Evolutionary conservation across 2,329 filamentous ascomycete genomes (phyloP).

Genomic region (Gaeumannomyces tritici): DNA sequence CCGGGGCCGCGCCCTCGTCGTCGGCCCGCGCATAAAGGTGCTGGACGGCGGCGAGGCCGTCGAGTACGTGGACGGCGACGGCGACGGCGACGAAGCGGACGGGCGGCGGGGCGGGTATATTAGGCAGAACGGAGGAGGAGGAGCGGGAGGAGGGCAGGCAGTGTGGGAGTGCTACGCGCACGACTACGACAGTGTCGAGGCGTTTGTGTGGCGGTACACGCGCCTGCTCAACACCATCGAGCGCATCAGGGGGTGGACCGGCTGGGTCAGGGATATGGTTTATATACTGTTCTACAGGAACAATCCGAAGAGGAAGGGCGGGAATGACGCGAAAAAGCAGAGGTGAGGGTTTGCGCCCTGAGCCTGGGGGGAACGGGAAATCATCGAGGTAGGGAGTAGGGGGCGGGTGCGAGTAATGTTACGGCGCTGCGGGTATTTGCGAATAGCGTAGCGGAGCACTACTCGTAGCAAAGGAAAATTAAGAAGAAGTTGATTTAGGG

Average conservation of each 20-base stretch:
- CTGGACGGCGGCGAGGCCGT: constrained; percentile 22
- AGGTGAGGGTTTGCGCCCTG: background rate
- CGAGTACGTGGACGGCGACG: constrained; percentile 7
- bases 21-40: constrained; percentile 22
- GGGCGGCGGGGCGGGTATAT: constrained; percentile 11
- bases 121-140: constrained; percentile 9
- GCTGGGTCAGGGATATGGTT: constrained; percentile 29
- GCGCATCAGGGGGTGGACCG: constrained; percentile 41
- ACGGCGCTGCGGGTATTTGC: too few relatives aligned
- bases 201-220: constrained; percentile 44
- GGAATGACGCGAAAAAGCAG: background rate
- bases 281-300: constrained; percentile 3
- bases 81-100: constrained; percentile 17
- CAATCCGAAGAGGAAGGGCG: background rate
- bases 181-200: constrained; percentile 46
- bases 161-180: constrained; percentile 54
- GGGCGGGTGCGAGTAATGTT: too few relatives aligned
- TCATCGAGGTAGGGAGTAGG: too few relatives aligned
- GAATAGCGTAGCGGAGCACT: too few relatives aligned
- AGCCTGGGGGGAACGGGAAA: too few relatives aligned
- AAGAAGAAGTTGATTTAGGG: too few relatives aligned
- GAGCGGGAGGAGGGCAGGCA: constrained; percentile 23
- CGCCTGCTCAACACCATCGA: constrained; percentile 42
- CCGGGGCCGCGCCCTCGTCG: constrained; percentile 43
- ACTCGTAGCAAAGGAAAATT: too few relatives aligned